Evolutionary conservation across 768 basidiomycete species (phyloP).

Genomic region (Lactarius psammicola): DNA sequence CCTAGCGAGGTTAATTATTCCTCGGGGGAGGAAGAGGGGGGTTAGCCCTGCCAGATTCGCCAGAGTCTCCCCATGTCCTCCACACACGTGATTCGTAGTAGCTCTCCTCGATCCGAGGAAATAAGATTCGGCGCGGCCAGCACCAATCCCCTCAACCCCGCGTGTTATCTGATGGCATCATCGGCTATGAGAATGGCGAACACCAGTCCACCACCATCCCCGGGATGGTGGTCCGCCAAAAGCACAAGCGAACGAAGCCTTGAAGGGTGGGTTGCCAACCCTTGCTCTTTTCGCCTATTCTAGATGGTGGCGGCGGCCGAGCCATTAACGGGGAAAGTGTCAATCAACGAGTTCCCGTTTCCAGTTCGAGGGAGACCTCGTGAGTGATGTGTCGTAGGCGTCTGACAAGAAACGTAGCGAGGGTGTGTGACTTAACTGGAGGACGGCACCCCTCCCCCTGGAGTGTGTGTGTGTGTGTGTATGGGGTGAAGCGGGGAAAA

Average conservation of each 20-base stretch:
- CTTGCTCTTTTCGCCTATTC: not conserved
- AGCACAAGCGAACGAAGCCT: not conserved
- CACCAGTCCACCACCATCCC: not conserved
- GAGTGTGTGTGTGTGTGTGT: too few species aligned
- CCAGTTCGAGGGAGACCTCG: not conserved
- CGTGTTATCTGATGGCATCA: not conserved
- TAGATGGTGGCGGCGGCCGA: not conserved
- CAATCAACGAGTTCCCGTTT: not conserved
- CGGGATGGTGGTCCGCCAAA: not conserved
- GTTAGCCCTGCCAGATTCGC: not conserved
- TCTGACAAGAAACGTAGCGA: not conserved
- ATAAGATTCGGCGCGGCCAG: not conserved
- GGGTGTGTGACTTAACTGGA: conserved; percentile 1
- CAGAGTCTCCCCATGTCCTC: not conserved
- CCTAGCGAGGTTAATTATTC: not conserved
- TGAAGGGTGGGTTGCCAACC: not conserved
- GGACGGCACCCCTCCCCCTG: not conserved
- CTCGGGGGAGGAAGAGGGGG: not conserved
- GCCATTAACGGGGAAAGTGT: not conserved
- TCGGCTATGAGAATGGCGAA: not conserved
- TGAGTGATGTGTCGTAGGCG: not conserved
- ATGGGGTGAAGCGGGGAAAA: not conserved
- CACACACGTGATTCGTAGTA: conserved; percentile 14
- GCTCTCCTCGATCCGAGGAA: not conserved
- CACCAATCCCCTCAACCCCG: conserved; percentile 9